Base-by-base conservation (phyloP, 1,139 yeast genomes). In the Yamadazyma spencermartinsiae region DNA sequence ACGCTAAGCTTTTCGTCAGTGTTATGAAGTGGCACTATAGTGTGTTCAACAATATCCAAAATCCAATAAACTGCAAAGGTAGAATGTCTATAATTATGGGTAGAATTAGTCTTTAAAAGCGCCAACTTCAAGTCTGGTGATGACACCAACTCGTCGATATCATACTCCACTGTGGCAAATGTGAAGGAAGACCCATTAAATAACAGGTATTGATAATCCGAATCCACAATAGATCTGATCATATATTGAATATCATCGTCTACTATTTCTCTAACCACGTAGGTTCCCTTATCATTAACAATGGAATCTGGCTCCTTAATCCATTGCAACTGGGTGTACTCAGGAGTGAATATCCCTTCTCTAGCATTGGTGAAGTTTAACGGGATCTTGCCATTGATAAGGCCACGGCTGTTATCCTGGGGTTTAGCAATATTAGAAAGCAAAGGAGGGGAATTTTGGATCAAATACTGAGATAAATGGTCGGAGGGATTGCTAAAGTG, bases 21-120 rank as follows among this genome's bases (percentile, higher is more conserved):
- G 33, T 47, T 41, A 26, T 37, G 58, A 13, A 65, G 44, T 1
- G 75, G 74, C 20, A 44, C 52, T 5, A 70, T 52, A 5, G 48
- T 25, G 20, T 56, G 54, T 2, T 43, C 39, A 1, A 49, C 48
- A 19, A 71, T 59, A 39, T 68, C 58, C 38, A 63, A 58, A 5
- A 71, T 39, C 88, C 94, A 90, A 58, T 79, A 88, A 25, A 67
- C 51, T 0, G 86, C 84, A 37, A 66, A 67, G 1, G 81, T 65
- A 2, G 97, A 90, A 55, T 89, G 92, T 47, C 98, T 73, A 79
- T 86, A 90, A 50, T 78, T 75, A 36, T 71, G 65, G 23, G 70
- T 64, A 10, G 68, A 54, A 50, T 86, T 74, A 0, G 87, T 73
- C 33, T 60, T 72, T 28, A 85, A 60, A 25, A 84, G 51, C 0